Conservation (phyloP, 2,329 filamentous ascomycete genomes). For the Fusarium euwallaceae region DNA sequence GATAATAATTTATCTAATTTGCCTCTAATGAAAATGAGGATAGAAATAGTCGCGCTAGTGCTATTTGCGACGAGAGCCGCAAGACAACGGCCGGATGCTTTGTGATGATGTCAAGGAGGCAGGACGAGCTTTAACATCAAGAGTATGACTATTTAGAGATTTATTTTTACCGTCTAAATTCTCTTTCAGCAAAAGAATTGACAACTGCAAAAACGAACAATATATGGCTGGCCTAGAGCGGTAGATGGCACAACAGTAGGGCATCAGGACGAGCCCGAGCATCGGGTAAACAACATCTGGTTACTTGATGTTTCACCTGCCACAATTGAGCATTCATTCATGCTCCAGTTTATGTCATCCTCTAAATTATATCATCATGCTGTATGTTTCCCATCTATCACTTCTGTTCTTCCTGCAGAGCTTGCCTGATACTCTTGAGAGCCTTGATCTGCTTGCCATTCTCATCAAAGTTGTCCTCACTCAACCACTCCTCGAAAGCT, state of each 20-base stretch:
- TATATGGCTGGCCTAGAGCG: no score
- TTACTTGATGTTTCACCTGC: not conserved
- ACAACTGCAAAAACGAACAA: not conserved
- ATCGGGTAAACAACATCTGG: no score
- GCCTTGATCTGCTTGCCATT: slow-evolving; percentile 64
- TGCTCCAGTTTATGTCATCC: not conserved
- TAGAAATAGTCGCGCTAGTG: slow-evolving; percentile 25
- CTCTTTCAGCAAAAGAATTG: no score
- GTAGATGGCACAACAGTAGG: no score
- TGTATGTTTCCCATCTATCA: not conserved
- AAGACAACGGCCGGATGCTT: slow-evolving; percentile 25
- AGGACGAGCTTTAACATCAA: no score
- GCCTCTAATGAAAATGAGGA: slow-evolving; percentile 32
- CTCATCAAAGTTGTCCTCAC: slow-evolving; percentile 66
- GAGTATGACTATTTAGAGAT: no score
- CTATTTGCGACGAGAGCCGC: slow-evolving; percentile 44
- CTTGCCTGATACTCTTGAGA: slow-evolving; percentile 52
- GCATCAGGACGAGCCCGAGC: no score
- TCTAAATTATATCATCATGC: not conserved
- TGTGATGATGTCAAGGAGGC: no score
- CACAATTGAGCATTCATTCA: no score
- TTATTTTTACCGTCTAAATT: no score
- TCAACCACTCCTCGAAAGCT: slow-evolving; percentile 68
- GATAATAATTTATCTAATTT: slow-evolving; percentile 37
- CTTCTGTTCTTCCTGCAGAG: not conserved